Percentiles rank a stretch among this genome's conserved stretches.
Evolutionary conservation across 2,329 filamentous ascomycete genomes (phyloP).

Genomic region (Colletotrichum truncatum): DNA sequence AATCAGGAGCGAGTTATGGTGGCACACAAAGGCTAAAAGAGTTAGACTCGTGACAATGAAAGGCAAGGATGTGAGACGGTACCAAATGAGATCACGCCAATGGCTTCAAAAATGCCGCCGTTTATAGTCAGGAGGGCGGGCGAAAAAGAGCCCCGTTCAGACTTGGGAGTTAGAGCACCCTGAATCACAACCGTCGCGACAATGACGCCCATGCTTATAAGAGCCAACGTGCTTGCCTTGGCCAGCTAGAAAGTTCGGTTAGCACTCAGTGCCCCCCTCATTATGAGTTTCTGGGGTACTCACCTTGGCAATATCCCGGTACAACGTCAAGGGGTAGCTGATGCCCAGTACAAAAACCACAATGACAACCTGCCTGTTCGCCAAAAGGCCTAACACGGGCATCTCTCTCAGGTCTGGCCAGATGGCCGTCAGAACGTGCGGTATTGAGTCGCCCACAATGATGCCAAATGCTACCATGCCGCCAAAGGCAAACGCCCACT

Average conservation of each 20-base stretch:
- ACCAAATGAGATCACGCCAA: slow-evolving; percentile 98
- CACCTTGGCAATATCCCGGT: slow-evolving; percentile 97
- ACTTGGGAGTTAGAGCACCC: slow-evolving; percentile 76
- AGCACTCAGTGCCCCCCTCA: neutral
- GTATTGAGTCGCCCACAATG: slow-evolving; percentile 96
- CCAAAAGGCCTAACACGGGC: slow-evolving; percentile 83
- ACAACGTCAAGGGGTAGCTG: slow-evolving; percentile 91
- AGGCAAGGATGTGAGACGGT: slow-evolving; percentile 29
- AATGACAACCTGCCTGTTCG: slow-evolving; percentile 84
- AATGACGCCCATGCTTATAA: slow-evolving; percentile 93
- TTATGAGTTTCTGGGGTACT: slow-evolving; percentile 28
- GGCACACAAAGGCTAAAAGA: slow-evolving; percentile 69
- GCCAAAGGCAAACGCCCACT: slow-evolving; percentile 98
- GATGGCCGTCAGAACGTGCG: slow-evolving; percentile 83
- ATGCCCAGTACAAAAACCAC: slow-evolving; percentile 86
- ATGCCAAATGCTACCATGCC: slow-evolving; percentile 99
- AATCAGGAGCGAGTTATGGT: slow-evolving; percentile 97
- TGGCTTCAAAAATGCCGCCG: slow-evolving; percentile 89
- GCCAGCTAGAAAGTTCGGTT: slow-evolving; percentile 70
- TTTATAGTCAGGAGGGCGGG: slow-evolving; percentile 81
- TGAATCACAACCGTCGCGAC: slow-evolving; percentile 88
- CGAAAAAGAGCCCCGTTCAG: slow-evolving; percentile 76
- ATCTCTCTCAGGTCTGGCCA: slow-evolving; percentile 79
- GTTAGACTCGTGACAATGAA: slow-evolving; percentile 39
- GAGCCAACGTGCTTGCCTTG: slow-evolving; percentile 92